phyloP scores from a whole-genome alignment of 1,139 yeast species.

The Debaryomycetaceae sp. region DNA sequence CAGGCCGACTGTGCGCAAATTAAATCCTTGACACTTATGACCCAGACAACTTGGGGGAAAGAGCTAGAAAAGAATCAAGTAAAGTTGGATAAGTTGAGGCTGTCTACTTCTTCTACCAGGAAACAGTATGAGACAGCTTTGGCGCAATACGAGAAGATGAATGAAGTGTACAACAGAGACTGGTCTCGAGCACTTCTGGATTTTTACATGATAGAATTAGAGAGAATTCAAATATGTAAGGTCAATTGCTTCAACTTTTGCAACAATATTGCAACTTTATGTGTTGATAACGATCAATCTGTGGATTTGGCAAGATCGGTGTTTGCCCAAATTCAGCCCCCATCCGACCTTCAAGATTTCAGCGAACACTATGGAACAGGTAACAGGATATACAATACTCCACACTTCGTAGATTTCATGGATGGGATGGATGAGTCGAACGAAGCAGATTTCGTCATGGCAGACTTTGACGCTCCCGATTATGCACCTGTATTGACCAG shows the following conservation, averaged over 20 bases:
- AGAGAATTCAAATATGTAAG: constrained; percentile 71
- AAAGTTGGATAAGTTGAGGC: constrained; percentile 56
- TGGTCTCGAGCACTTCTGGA: constrained; percentile 73
- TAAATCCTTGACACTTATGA: constrained; percentile 58
- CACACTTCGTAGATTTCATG: constrained; percentile 41
- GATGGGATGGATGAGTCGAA: constrained; percentile 31
- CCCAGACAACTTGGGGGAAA: constrained; percentile 73
- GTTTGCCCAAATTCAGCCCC: constrained; percentile 67
- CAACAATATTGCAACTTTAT: constrained; percentile 69
- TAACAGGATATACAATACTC: constrained; percentile 54
- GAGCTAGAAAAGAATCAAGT: constrained; percentile 67
- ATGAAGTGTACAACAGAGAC: constrained; percentile 70
- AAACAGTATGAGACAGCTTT: constrained; percentile 60
- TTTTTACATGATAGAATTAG: constrained; percentile 74
- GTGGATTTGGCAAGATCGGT: constrained; percentile 68
- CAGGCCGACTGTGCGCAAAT: constrained; percentile 57
- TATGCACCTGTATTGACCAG: constrained; percentile 30
- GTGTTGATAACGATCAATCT: constrained; percentile 74
- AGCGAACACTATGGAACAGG: constrained; percentile 65
- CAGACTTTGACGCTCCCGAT: constrained; percentile 37
- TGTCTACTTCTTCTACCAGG: constrained; percentile 45
- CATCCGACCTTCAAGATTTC: constrained; percentile 56
- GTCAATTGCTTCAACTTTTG: constrained; percentile 81
- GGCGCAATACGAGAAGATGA: constrained; percentile 59
- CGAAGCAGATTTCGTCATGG: constrained; percentile 18